phyloP scores from a whole-genome alignment of 495 filamentous ascomycete genomes.

The Hypomontagnella monticulosa region DNA sequence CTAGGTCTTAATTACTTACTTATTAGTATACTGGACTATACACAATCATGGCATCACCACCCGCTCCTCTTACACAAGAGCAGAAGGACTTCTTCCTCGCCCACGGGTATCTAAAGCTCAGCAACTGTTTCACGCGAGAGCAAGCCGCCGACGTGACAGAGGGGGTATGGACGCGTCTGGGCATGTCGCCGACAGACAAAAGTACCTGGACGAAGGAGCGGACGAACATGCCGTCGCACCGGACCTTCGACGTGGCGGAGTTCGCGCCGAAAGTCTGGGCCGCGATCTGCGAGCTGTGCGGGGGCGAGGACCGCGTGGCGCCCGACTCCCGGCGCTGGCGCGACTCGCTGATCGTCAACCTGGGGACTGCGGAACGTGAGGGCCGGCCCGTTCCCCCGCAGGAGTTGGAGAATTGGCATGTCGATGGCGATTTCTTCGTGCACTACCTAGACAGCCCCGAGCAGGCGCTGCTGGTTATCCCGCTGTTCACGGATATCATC shows the following conservation, averaged over 20 bases:
- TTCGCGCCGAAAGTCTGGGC: slow-evolving; percentile 76
- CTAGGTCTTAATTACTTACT: not conserved
- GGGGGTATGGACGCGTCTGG: slow-evolving; percentile 75
- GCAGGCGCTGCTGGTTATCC: slow-evolving; percentile 75
- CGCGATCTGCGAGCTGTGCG: slow-evolving; percentile 75
- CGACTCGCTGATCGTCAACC: slow-evolving; percentile 78
- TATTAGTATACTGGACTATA: no score
- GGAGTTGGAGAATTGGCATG: slow-evolving; percentile 73
- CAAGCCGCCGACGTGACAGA: slow-evolving; percentile 66
- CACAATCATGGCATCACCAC: slow-evolving; percentile 44
- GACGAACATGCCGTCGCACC: slow-evolving; percentile 72
- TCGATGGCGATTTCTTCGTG: slow-evolving; percentile 80
- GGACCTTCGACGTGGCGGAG: slow-evolving; percentile 59
- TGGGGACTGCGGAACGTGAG: slow-evolving; percentile 67
- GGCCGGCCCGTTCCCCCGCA: slow-evolving; percentile 58
- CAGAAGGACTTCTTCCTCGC: slow-evolving; percentile 73
- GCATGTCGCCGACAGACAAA: slow-evolving; percentile 71
- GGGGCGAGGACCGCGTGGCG: slow-evolving; percentile 68
- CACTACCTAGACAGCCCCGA: slow-evolving; percentile 79
- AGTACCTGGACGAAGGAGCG: slow-evolving; percentile 70
- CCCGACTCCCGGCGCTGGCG: slow-evolving; percentile 65
- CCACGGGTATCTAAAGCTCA: slow-evolving; percentile 71
- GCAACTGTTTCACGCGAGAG: slow-evolving; percentile 68
- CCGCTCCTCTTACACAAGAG: slow-evolving; percentile 62
- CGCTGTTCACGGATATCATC: slow-evolving; percentile 72